These are phyloP conservation scores for Neltuma alba DNA, from an alignment of 306 rosid genomes.

Conservation along the genomic window DNA sequence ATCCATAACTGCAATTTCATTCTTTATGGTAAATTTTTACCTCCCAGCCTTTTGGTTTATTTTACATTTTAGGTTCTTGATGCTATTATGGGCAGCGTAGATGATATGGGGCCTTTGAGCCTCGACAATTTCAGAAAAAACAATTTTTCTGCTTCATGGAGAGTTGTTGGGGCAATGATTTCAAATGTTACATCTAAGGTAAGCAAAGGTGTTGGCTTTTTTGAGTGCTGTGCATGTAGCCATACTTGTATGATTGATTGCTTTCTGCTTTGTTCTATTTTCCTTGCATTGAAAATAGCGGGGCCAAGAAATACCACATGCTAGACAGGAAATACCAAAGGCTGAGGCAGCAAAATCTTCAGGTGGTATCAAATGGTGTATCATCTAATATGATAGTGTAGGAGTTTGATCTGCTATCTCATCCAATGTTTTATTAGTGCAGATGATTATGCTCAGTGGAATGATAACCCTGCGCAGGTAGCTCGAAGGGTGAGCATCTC, in stretches of 20 bases:
- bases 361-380: slow-evolving; percentile 43
- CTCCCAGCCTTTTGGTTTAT: slow-evolving; percentile 36
- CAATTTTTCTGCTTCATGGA: slow-evolving; percentile 83
- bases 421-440: slow-evolving; percentile 33
- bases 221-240: slow-evolving; percentile 13
- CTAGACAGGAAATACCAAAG: slow-evolving; percentile 48
- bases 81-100: slow-evolving; percentile 70
- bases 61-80: slow-evolving; percentile 72
- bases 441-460: slow-evolving; percentile 47
- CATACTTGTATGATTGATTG: background rate
- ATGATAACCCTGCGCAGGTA: slow-evolving; percentile 47
- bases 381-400: slow-evolving; percentile 24
- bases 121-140: slow-evolving; percentile 78
- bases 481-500: slow-evolving; percentile 74
- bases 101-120: slow-evolving; percentile 83
- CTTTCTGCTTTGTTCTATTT: background rate
- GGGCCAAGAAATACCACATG: slow-evolving; percentile 50
- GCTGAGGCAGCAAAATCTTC: slow-evolving; percentile 46
- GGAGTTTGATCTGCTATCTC: slow-evolving; percentile 24
- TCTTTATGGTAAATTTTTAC: slow-evolving; percentile 24
- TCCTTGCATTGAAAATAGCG: slow-evolving; percentile 35
- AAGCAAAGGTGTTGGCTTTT: slow-evolving; percentile 45
- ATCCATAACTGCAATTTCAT: slow-evolving; percentile 27
- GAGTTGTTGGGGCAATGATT: slow-evolving; percentile 52
- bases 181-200: slow-evolving; percentile 61